Evolutionary conservation across 345 rosid species (phyloP), one percentile per base, ranked within the genome.

Genomic region (Eucalyptus regnans): DNA sequence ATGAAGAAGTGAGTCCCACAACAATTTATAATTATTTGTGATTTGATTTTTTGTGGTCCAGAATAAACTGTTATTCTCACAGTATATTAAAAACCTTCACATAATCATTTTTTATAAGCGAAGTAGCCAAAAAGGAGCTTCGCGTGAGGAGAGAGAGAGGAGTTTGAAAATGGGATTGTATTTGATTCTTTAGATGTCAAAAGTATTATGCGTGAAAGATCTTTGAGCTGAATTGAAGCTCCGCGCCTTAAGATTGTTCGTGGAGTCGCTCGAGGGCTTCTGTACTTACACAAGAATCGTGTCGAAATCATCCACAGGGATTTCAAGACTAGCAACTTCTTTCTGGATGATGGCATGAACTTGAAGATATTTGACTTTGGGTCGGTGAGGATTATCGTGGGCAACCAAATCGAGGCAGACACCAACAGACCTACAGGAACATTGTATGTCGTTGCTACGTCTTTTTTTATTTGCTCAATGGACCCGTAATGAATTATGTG

Each of bases 11-110:
- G 2, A 52, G 23, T 52, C 3, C 1, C 9, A 52, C 0, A 52
- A 52, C 0, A 7, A 52, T 52, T 18, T 3, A 52, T 52, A 7
- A 52, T 52, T 52, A 52, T 52, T 52, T 52, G 0, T 52, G 25
- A 20, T 1, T 20, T 52, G 0, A 52, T 20, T 52, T 52, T 20
- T 52, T 20, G 0, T 52, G 5, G 0, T 52, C 0, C 0, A 20
- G 0, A 52, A 52, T 52, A 52, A 52, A 52, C 0, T 20, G 0
- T 52, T 18, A 52, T 52, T 7, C 1, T 52, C 2, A 52, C 0
- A 52, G 0, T 18, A 18, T 1, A 52, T 1, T 52, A 52, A 52
- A 18, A 18, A 52, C 1, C 20, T 2, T 20, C 1, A 52, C 2
- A 52, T 52, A 20, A 52, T 52, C 25, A 18, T 52, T 52, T 52